phyloP scores from a whole-genome alignment of 371 early-diverging fungal genomes.

The Mortierella sp. region DNA sequence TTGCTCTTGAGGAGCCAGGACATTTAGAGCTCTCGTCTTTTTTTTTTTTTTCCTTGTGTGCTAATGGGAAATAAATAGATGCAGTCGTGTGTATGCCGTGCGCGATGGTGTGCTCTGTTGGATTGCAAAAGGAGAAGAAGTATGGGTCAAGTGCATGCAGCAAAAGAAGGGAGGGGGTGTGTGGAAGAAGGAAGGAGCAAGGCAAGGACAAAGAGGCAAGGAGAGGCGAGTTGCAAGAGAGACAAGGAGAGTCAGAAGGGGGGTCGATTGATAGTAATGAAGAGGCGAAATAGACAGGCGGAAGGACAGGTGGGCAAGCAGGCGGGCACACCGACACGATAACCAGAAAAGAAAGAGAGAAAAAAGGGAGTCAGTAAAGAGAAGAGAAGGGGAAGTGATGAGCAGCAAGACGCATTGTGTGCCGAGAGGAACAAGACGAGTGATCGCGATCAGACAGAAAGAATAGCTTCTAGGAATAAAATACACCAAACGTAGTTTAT shows the following conservation, averaged over 20 bases:
- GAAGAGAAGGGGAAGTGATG: not conserved
- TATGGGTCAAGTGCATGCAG: constrained; percentile 12
- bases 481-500: not conserved
- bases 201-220: not conserved
- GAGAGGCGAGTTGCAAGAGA: not conserved
- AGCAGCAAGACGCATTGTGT: not conserved
- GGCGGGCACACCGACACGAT: not conserved
- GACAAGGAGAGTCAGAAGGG: constrained; percentile 3
- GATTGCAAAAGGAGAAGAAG: constrained; percentile 6
- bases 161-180: constrained; percentile 14
- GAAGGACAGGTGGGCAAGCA: not conserved
- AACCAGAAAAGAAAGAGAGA: not conserved
- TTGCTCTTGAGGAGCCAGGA: constrained; percentile 60
- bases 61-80: constrained; percentile 6
- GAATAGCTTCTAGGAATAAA: not conserved
- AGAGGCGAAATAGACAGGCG: not conserved
- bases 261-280: constrained; percentile 7
- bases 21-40: constrained; percentile 38
- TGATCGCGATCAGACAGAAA: not conserved
- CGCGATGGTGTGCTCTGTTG: not conserved
- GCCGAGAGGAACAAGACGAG: constrained; percentile 8
- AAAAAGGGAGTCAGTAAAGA: not conserved
- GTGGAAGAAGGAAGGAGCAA: not conserved
- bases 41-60: not conserved
- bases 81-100: not conserved